Conservation (phyloP, 1,139 yeast species). For the Sugiyamaella castrensis region DNA sequence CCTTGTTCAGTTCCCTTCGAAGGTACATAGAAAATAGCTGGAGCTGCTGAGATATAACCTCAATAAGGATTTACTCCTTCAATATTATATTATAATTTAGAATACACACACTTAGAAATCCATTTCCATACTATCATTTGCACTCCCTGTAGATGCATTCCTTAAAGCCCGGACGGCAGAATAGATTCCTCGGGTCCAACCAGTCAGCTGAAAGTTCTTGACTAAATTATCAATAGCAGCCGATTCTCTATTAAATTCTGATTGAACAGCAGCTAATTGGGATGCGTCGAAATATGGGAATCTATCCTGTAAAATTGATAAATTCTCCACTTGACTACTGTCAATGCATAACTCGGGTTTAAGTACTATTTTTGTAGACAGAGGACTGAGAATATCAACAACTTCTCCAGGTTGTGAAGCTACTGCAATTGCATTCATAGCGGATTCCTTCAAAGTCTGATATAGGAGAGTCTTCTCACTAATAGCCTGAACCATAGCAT, state of each 20-base stretch:
- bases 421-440: neutral
- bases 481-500: slow-evolving; percentile 44
- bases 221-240: slow-evolving; percentile 14
- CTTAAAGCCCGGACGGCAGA: slow-evolving; percentile 17
- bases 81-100: neutral
- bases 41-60: too few relatives aligned
- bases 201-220: slow-evolving; percentile 20
- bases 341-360: slow-evolving; percentile 8
- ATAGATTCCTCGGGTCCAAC: slow-evolving; percentile 27
- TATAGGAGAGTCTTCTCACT: slow-evolving; percentile 48
- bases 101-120: neutral
- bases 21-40: too few relatives aligned
- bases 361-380: slow-evolving; percentile 2
- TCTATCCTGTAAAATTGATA: slow-evolving; percentile 13
- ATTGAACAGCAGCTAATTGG: slow-evolving; percentile 14
- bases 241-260: slow-evolving; percentile 17
- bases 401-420: neutral
- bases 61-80: neutral
- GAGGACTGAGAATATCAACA: slow-evolving; percentile 9
- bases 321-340: neutral
- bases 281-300: slow-evolving; percentile 26
- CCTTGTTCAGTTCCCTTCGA: too few relatives aligned
- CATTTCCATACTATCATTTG: slow-evolving; percentile 3
- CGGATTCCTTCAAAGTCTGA: slow-evolving; percentile 20
- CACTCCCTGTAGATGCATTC: neutral